Evolutionary conservation across 2,329 filamentous ascomycete genomes (phyloP).

Genomic region (Sporothrix schenckii): DNA sequence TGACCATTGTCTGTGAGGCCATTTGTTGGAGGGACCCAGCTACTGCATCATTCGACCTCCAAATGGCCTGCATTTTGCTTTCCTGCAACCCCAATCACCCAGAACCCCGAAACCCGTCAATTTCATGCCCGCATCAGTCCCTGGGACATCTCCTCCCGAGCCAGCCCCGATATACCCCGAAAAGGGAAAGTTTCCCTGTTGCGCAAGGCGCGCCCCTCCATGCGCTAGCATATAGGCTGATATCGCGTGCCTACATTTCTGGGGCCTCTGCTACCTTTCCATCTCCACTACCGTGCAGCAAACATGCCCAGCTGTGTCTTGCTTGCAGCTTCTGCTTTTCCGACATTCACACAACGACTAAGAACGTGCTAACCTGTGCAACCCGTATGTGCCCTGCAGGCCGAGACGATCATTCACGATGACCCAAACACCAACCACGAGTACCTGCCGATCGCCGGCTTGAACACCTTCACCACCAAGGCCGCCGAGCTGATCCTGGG

Average conservation of each 20-base stretch:
- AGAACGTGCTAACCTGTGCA: constrained; percentile 28
- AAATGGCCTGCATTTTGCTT: background rate
- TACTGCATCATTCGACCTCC: background rate
- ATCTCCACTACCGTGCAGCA: constrained; percentile 14
- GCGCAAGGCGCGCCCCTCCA: constrained; percentile 14
- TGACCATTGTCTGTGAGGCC: constrained; percentile 32
- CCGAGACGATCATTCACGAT: constrained; percentile 83
- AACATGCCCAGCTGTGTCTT: background rate
- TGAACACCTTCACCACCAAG: constrained; percentile 81
- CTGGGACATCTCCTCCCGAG: constrained; percentile 29
- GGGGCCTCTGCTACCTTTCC: background rate
- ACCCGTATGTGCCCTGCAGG: constrained; percentile 55
- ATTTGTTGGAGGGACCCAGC: constrained; percentile 31
- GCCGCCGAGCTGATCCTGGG: constrained; percentile 91
- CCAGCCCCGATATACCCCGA: constrained; percentile 33
- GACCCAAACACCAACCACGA: constrained; percentile 95
- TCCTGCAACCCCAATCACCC: constrained; percentile 12
- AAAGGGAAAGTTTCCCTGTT: constrained; percentile 15
- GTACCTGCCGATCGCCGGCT: constrained; percentile 93
- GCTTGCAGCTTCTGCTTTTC: background rate
- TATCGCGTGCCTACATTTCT: constrained; percentile 17
- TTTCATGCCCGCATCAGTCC: background rate
- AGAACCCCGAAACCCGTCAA: constrained; percentile 20
- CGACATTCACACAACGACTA: constrained; percentile 5
- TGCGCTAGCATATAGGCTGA: constrained; percentile 26